Evolutionary conservation across 805 yeast genomes (phyloP), one percentile per base, ranked within the genome.

Genomic region (Jamesozyma rosinii): DNA sequence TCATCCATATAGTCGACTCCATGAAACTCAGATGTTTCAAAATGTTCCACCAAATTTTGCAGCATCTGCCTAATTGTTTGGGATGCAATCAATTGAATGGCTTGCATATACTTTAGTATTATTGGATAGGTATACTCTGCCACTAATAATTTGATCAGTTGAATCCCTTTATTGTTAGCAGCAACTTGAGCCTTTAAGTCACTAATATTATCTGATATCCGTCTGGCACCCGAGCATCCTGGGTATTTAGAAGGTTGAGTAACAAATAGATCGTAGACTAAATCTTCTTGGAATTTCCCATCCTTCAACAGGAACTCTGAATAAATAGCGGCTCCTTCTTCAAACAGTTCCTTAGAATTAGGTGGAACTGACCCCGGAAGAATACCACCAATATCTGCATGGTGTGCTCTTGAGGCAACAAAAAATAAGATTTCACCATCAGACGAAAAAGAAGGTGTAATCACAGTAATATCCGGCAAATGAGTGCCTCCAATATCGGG

Each of bases 321-420:
- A 54, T 77, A 74, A 30, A 90, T 87, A 2, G 85, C 77, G 2
- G 95, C 96, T 37, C 97, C 97, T 64, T 89, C 97, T 57, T 89
- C 89, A 70, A 78, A 82, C 34, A 90, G 65, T 46, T 79, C 79
- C 54, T 80, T 85, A 2, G 96, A 86, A 57, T 83, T 79, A 9
- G 96, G 95, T 14, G 97, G 96, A 88, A 89, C 87, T 0, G 95
- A 83, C 1, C 97, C 97, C 0, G 97, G 95, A 30, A 86, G 65
- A 45, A 82, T 76, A 13, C 95, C 94, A 15, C 97, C 97, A 56
- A 90, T 89, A 63, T 89, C 97, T 5, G 96, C 89, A 65, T 90
- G 97, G 64, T 89, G 97, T 2, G 96, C 97, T 50, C 97, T 72
- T 0, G 95, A 81, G 0, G 97, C 97, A 13, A 86, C 88, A 70